Evolutionary conservation across 2,329 filamentous ascomycete genomes (phyloP), one percentile per base, ranked within the genome.

Genomic region (Colletotrichum costaricense): DNA sequence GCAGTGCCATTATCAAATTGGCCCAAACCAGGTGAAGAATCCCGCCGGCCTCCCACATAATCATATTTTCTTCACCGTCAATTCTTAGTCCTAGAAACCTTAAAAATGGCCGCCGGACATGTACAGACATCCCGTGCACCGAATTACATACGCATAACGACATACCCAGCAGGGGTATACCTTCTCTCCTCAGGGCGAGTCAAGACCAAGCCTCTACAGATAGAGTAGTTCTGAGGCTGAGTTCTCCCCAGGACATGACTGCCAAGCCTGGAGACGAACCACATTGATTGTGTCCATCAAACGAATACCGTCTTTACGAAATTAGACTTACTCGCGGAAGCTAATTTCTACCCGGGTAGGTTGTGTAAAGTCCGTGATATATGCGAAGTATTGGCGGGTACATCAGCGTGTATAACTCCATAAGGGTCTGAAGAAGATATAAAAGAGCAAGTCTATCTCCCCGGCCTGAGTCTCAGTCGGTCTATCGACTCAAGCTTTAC

Each of bases 401-500:
- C 6, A 42, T 16, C 1, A 7, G 5, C 38, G 38, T 42, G 14
- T 42, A 42, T 42, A 42, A 42, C 7, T 14, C 38, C 14, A 42
- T 19, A 16, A 19, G 42, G 16, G 2, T 46, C 42, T 11, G 8
- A 46, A 46, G 42, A 19, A 46, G 19, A n/a, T n/a, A 46, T 46
- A 46, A 46, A 11, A n/a, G 42, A 46, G 19, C 19, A n/a, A 46
- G 7, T 46, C 2, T n/a, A 46, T 7, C 8, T n/a, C 42, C 42
- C 7, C 19, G 5, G 2, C 3, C 19, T n/a, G 16, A 8, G 3
- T n/a, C 6, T n/a, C 42, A 2, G 1, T n/a, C 19, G 4, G 16
- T 0, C 0, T 19, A 46, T n/a, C 38, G 3, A 42, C 38, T 19
- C 14, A 42, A 16, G 5, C 38, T 42, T 1, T n/a, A 9, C 8